A percentile compares a stretch with the other conserved stretches of the same genome.
These are phyloP conservation scores for Paraconiothyrium brasiliense DNA, from an alignment of 2,329 filamentous ascomycete species.

Conservation along the genomic window DNA sequence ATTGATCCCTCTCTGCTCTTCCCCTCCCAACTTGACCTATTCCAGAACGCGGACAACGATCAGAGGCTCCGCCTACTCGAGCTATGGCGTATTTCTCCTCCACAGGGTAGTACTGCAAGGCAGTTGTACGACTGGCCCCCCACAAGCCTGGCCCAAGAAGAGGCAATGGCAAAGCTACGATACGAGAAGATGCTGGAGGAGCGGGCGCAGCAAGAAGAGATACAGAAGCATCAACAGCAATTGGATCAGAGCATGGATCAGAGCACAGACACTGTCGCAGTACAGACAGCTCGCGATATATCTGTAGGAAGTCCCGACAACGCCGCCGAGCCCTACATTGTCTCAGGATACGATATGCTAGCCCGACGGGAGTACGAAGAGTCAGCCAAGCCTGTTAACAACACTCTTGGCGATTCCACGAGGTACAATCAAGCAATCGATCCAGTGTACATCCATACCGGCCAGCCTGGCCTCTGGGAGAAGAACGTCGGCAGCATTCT, in stretches of 20 bases:
- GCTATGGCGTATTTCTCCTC: constrained; percentile 84
- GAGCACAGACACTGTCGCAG: constrained; percentile 22
- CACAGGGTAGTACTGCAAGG: constrained; percentile 53
- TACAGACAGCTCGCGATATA: constrained; percentile 27
- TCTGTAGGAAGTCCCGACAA: constrained; percentile 45
- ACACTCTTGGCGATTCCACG: constrained; percentile 41
- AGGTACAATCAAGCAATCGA: constrained; percentile 69
- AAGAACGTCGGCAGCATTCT: constrained; percentile 55
- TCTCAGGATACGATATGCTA: constrained; percentile 78
- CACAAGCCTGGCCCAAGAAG: constrained; percentile 64
- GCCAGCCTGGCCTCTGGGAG: constrained; percentile 54
- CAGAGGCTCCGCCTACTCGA: constrained; percentile 81
- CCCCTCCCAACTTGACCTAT: constrained; percentile 78
- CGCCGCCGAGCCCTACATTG: constrained; percentile 84
- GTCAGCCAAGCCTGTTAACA: constrained; percentile 47
- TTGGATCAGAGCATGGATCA: constrained; percentile 39
- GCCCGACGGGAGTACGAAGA: constrained; percentile 71
- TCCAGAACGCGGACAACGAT: constrained; percentile 75
- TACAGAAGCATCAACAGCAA: constrained; percentile 38
- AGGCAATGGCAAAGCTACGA: constrained; percentile 65
- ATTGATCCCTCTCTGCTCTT: constrained; percentile 76
- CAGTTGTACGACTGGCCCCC: constrained; percentile 62
- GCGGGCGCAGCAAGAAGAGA: constrained; percentile 38
- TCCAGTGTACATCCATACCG: constrained; percentile 68
- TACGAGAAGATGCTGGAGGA: constrained; percentile 61